Conservation (phyloP, 108 stramenopile genomes). For the Halocafeteria seosinensis region DNA sequence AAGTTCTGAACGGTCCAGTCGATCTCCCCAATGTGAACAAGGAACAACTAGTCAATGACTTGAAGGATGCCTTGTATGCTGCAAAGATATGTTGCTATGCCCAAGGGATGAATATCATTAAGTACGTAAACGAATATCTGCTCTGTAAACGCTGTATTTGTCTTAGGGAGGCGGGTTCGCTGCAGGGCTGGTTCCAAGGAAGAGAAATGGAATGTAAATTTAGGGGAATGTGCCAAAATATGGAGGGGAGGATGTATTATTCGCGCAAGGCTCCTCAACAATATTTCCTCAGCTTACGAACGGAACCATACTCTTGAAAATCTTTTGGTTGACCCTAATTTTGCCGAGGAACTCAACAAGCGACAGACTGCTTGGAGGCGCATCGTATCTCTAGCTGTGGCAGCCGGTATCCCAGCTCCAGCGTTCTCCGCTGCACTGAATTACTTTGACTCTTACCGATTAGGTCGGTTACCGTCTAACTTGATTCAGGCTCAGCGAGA, state of each 20-base stretch:
- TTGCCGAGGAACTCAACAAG: conserved; percentile 53
- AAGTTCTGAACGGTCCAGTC: conserved; percentile 59
- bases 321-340: conserved; percentile 72
- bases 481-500: conserved; percentile 91
- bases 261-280: conserved; percentile 66
- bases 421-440: conserved; percentile 62
- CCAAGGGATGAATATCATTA: conserved; percentile 80
- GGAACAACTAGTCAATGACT: conserved; percentile 69
- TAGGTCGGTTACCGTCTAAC: conserved; percentile 67
- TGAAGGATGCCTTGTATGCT: conserved; percentile 69
- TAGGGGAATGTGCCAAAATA: conserved; percentile 76
- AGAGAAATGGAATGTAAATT: conserved; percentile 67
- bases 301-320: conserved; percentile 53
- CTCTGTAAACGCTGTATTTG: background rate
- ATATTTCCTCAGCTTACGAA: conserved; percentile 69
- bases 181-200: conserved; percentile 59
- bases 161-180: too few species aligned
- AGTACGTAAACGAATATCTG: too few species aligned
- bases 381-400: conserved; percentile 67
- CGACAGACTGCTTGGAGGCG: conserved; percentile 72
- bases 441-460: conserved; percentile 87
- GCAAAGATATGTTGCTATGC: conserved; percentile 93
- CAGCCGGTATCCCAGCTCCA: conserved; percentile 67
- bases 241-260: conserved; percentile 99
- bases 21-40: conserved; percentile 59